A percentile compares a stretch with the other conserved stretches of the same genome.
Evolutionary conservation across 2,329 filamentous ascomycete species (phyloP).

Genomic region (Pseudocercospora fuligena): DNA sequence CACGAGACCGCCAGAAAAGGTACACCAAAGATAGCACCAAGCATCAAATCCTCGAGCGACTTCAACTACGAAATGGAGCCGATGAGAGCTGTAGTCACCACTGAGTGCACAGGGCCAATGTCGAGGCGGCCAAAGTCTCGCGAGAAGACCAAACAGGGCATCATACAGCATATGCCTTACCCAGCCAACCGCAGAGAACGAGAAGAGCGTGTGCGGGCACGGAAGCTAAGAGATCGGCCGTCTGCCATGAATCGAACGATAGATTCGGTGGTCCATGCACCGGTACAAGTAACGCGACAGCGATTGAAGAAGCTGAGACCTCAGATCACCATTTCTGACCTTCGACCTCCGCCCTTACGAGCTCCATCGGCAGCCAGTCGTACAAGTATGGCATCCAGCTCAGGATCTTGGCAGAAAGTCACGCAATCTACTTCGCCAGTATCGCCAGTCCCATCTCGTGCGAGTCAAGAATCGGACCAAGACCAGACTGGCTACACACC

Average conservation of each 20-base stretch:
- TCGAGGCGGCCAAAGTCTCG: conserved; percentile 37
- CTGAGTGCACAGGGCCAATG: conserved; percentile 42
- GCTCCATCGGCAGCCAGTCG: conserved; percentile 33
- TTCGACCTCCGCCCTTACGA: conserved; percentile 33
- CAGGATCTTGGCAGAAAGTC: conserved; percentile 36
- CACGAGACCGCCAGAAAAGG: conserved; percentile 27
- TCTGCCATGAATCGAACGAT: conserved; percentile 29
- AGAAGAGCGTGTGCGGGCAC: conserved; percentile 39
- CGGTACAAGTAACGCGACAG: conserved; percentile 27
- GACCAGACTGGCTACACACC: conserved; percentile 35
- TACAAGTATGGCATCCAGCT: conserved; percentile 32
- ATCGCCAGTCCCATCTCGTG: conserved; percentile 35
- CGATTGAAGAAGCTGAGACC: conserved; percentile 38
- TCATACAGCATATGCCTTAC: conserved; percentile 25
- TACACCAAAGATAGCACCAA: conserved; percentile 37
- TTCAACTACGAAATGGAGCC: conserved; percentile 33
- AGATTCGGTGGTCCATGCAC: conserved; percentile 35
- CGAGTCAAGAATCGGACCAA: conserved; percentile 25
- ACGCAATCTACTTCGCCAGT: conserved; percentile 38
- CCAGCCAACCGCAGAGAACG: conserved; percentile 34
- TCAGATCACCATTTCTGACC: conserved; percentile 38
- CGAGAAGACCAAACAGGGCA: conserved; percentile 25
- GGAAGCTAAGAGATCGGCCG: conserved; percentile 42
- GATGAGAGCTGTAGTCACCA: conserved; percentile 37
- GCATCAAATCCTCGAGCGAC: conserved; percentile 36